A percentile compares a stretch with the other conserved stretches of the same genome.
These are phyloP conservation scores for Vachellia collinsii DNA, from an alignment of 306 rosid genomes.

Conservation along the genomic window DNA sequence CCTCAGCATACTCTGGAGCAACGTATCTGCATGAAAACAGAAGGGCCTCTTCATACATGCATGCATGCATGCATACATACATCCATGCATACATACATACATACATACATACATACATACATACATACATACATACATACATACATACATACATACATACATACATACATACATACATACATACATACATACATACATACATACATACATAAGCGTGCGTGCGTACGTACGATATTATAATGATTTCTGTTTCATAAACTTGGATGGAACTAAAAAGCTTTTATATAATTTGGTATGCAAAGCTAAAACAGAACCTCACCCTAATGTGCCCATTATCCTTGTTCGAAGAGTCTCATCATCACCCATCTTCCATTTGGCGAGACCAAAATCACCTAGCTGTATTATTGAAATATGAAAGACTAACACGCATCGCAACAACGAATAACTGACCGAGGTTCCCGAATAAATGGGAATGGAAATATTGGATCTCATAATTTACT, in stretches of 20 bases:
- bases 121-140: no score
- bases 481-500: background rate
- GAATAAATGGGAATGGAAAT: background rate
- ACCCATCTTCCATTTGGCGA: conserved; percentile 68
- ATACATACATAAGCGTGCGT: no score
- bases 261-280: background rate
- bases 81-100: no score
- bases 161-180: conserved; percentile 47
- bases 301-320: conserved; percentile 51
- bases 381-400: conserved; percentile 87
- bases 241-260: conserved; percentile 3
- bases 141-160: conserved; percentile 37
- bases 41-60: conserved; percentile 29
- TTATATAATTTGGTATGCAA: background rate
- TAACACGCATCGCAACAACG: background rate
- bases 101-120: no score
- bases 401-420: background rate
- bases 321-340: conserved; percentile 78
- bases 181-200: no score
- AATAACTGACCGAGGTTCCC: no score
- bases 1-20: conserved; percentile 73
- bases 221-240: no score
- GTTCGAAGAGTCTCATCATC: conserved; percentile 58
- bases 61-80: conserved; percentile 53
- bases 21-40: conserved; percentile 50